Conservation (phyloP, 805 yeast genomes). For the Saccharomycopsis oosterbeekiorum region DNA sequence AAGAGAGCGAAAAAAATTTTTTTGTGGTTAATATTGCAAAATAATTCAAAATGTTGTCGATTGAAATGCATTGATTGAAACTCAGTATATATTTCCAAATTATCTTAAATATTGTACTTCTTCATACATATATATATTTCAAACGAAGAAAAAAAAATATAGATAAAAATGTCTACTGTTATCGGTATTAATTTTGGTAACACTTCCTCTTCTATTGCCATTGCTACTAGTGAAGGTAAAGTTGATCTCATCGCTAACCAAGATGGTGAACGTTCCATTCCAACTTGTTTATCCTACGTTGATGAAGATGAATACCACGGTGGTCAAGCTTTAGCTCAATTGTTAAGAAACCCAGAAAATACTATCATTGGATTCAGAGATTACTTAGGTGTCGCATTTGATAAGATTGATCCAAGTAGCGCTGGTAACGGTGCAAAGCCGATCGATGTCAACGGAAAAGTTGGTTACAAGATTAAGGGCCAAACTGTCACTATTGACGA, state of each 20-base stretch:
- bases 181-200: constrained; percentile 97
- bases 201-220: constrained; percentile 90
- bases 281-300: constrained; percentile 84
- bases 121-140: background rate
- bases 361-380: constrained; percentile 92
- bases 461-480: constrained; percentile 54
- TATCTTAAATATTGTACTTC: background rate
- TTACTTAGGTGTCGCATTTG: constrained; percentile 68
- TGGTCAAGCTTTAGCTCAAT: constrained; percentile 86
- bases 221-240: constrained; percentile 73
- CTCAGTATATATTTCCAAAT: background rate
- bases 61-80: background rate
- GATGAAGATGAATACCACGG: constrained; percentile 97
- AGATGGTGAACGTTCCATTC: constrained; percentile 96
- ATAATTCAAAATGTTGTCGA: background rate
- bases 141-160: background rate
- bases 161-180: constrained; percentile 36
- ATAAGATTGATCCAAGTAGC: constrained; percentile 56
- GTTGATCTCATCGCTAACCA: constrained; percentile 98
- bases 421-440: constrained; percentile 62
- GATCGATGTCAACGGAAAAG: constrained; percentile 51
- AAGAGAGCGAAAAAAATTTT: background rate
- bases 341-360: constrained; percentile 79
- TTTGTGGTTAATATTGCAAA: background rate
- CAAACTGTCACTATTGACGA: constrained; percentile 64